Evolutionary conservation across 345 rosid genomes (phyloP).

Genomic region (Boechera stricta): DNA sequence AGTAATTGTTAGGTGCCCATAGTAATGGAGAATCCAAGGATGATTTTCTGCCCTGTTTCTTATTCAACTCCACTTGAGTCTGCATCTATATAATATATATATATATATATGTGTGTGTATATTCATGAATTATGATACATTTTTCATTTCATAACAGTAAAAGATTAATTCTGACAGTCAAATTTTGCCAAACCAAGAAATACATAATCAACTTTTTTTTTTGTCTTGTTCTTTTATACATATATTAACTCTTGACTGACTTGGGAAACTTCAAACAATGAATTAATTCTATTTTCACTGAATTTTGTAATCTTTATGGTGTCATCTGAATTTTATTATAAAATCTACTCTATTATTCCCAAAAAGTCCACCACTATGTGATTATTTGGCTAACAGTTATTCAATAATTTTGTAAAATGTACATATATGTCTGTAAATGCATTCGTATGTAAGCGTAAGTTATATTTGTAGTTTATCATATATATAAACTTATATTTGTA

Average conservation of each 20-base stretch:
- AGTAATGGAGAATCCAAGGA: slow-evolving; percentile 47
- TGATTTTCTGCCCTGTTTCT: slow-evolving; percentile 38
- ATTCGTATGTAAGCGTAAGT: slow-evolving; percentile 15
- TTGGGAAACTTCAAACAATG: slow-evolving; percentile 6
- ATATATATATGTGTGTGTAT: neutral
- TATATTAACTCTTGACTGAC: slow-evolving; percentile 2
- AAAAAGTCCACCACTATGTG: neutral
- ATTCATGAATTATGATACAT: slow-evolving; percentile 20
- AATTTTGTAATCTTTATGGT: neutral
- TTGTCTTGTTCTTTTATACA: neutral
- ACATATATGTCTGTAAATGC: neutral
- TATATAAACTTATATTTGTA: slow-evolving; percentile 3
- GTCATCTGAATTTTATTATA: too few species aligned
- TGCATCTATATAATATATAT: neutral
- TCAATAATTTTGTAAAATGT: neutral
- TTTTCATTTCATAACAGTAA: slow-evolving; percentile 23
- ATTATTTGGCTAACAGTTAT: slow-evolving; percentile 6
- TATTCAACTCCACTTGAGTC: slow-evolving; percentile 36
- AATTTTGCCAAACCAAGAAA: slow-evolving; percentile 31
- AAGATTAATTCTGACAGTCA: slow-evolving; percentile 31
- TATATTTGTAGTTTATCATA: slow-evolving; percentile 5
- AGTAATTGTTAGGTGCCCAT: slow-evolving; percentile 38
- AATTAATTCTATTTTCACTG: neutral
- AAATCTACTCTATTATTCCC: too few species aligned
- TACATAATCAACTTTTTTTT: neutral